These are phyloP conservation scores for Sonneratia caseolaris DNA, from an alignment of 345 rosid species.

Conservation along the genomic window DNA sequence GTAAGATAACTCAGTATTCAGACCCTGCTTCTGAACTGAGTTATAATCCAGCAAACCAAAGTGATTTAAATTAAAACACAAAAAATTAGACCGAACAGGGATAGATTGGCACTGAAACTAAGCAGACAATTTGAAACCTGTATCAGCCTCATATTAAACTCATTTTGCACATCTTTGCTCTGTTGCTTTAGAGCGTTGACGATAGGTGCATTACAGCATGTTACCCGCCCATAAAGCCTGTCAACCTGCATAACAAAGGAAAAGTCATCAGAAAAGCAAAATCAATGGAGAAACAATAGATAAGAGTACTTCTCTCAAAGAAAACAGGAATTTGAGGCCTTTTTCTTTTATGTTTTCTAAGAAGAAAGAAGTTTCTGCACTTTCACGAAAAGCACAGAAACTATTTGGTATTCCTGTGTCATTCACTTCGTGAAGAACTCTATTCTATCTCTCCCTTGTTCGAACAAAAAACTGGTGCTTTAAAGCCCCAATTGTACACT, in stretches of 20 bases:
- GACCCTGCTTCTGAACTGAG: constrained; percentile 76
- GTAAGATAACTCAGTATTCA: constrained; percentile 76
- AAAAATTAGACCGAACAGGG: background rate
- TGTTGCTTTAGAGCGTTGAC: constrained; percentile 61
- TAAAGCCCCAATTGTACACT: too few species aligned
- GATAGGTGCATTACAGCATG: constrained; percentile 68
- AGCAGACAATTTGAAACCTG: constrained; percentile 25
- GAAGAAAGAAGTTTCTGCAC: background rate
- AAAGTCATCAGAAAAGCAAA: constrained; percentile 2
- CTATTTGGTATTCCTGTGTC: too few species aligned
- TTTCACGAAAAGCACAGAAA: too few species aligned
- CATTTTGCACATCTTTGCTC: constrained; percentile 49
- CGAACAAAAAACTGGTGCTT: too few species aligned
- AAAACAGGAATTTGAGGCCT: background rate
- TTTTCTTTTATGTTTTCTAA: background rate
- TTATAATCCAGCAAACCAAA: constrained; percentile 38
- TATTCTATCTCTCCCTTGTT: too few species aligned
- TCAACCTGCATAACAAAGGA: constrained; percentile 50
- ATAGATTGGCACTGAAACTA: constrained; percentile 2
- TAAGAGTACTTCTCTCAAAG: background rate
- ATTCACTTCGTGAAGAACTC: too few species aligned
- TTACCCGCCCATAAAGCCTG: constrained; percentile 88
- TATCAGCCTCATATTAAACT: constrained; percentile 62
- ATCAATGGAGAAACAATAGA: background rate
- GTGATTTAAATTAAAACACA: constrained; percentile 6